phyloP scores from a whole-genome alignment of 441 rosid genomes.

The Croton laevigatus region DNA sequence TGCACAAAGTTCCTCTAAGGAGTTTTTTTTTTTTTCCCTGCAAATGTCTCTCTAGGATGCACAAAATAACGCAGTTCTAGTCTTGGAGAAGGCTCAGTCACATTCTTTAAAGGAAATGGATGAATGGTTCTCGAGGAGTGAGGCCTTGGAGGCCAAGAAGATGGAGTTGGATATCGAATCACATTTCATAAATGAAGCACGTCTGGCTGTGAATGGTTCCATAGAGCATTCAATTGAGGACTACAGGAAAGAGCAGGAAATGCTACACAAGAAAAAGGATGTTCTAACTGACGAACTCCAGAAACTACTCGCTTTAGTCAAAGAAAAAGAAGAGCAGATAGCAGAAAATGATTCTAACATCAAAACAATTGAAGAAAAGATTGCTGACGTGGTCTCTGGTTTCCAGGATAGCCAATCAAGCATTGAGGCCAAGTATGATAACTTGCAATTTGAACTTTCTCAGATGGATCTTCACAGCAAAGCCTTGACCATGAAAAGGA shows the following conservation, averaged over 20 bases:
- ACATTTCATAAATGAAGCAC: constrained; percentile 53
- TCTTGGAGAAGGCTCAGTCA: constrained; percentile 43
- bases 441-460: constrained; percentile 48
- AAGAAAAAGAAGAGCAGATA: constrained; percentile 67
- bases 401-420: constrained; percentile 54
- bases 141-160: constrained; percentile 60
- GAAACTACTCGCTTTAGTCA: constrained; percentile 59
- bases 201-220: constrained; percentile 39
- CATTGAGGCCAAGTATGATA: constrained; percentile 43
- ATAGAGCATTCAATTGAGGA: constrained; percentile 51
- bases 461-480: constrained; percentile 44
- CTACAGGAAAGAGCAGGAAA: constrained; percentile 54
- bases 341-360: constrained; percentile 56
- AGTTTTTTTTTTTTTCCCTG: background rate
- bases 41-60: constrained; percentile 54
- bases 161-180: constrained; percentile 66
- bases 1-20: background rate
- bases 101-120: constrained; percentile 46
- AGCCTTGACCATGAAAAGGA: constrained; percentile 48
- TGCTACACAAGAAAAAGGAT: constrained; percentile 46
- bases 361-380: constrained; percentile 55
- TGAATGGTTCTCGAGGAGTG: constrained; percentile 58
- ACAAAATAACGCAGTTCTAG: constrained; percentile 42
- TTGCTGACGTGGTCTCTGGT: constrained; percentile 47
- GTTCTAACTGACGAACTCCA: constrained; percentile 52